phyloP scores from a whole-genome alignment of 176 grass and related monocot species.

The Pharus latifolius region DNA sequence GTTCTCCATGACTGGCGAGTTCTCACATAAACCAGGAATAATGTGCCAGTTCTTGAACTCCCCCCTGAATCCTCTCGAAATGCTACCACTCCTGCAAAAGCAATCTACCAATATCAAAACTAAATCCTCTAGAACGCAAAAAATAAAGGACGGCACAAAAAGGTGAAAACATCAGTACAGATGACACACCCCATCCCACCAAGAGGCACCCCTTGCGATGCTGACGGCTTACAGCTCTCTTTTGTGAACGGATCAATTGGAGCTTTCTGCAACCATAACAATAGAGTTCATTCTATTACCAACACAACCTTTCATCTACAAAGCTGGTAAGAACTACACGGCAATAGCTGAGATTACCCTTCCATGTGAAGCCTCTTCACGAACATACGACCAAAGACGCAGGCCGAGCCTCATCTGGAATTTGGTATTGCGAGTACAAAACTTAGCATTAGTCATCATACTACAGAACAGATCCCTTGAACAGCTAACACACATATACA shows the following conservation, averaged over 20 bases:
- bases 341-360: conserved; percentile 47
- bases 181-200: conserved; percentile 92
- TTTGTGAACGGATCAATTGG: conserved; percentile 96
- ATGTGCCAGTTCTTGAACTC: conserved; percentile 99
- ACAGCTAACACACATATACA: background rate
- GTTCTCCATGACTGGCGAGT: conserved; percentile 92
- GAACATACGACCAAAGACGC: conserved; percentile 95
- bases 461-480: background rate
- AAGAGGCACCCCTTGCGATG: conserved; percentile 89
- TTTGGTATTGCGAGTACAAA: background rate
- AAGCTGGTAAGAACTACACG: background rate
- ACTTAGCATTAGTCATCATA: background rate
- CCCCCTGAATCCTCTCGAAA: conserved; percentile 97
- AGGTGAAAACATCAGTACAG: background rate
- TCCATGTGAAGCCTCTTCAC: conserved; percentile 96
- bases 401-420: conserved; percentile 78
- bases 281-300: background rate
- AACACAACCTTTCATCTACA: background rate
- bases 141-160: background rate
- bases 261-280: conserved; percentile 74
- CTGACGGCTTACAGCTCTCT: conserved; percentile 80
- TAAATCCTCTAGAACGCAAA: background rate
- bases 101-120: conserved; percentile 22
- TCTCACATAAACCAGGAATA: conserved; percentile 90
- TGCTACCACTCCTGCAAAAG: conserved; percentile 86